These are phyloP conservation scores for Tolypocladium tundrense DNA, from an alignment of 2,329 filamentous ascomycete species.

Conservation along the genomic window DNA sequence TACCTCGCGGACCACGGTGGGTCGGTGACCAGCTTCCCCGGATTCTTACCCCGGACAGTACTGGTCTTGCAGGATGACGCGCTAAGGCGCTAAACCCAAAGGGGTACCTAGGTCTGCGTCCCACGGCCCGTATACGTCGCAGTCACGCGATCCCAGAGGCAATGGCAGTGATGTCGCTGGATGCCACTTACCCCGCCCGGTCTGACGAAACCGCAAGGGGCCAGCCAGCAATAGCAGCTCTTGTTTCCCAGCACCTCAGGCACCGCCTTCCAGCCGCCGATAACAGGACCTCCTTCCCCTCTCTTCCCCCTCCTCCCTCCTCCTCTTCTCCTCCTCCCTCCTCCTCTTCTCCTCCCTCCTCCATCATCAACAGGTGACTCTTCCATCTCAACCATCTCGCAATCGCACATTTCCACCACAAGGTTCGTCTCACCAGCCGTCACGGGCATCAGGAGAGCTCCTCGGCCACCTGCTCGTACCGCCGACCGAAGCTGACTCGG, in stretches of 20 bases:
- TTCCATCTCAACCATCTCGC: constrained; percentile 6
- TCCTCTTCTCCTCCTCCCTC: constrained; percentile 15
- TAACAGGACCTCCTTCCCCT: constrained; percentile 21
- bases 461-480: not conserved
- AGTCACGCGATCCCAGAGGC: constrained; percentile 9
- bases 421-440: constrained; percentile 6
- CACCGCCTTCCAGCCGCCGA: constrained; percentile 12
- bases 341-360: constrained; percentile 15
- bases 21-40: constrained; percentile 13
- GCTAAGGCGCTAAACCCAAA: constrained; percentile 3
- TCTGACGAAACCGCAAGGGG: constrained; percentile 27
- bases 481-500: not conserved
- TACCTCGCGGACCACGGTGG: constrained; percentile 3
- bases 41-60: constrained; percentile 13
- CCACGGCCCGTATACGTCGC: not conserved
- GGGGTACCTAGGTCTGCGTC: not conserved
- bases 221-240: constrained; percentile 3
- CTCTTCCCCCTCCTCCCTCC: constrained; percentile 11
- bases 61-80: constrained; percentile 6
- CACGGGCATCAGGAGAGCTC: not conserved
- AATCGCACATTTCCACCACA: constrained; percentile 12
- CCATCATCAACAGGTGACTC: constrained; percentile 9
- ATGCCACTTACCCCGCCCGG: constrained; percentile 31
- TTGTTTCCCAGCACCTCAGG: constrained; percentile 5
- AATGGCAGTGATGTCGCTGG: constrained; percentile 4